Evolutionary conservation across 129 eudicot species (phyloP), one percentile per base, ranked within the genome.

Genomic region (carrot (Daucus carota)): DNA sequence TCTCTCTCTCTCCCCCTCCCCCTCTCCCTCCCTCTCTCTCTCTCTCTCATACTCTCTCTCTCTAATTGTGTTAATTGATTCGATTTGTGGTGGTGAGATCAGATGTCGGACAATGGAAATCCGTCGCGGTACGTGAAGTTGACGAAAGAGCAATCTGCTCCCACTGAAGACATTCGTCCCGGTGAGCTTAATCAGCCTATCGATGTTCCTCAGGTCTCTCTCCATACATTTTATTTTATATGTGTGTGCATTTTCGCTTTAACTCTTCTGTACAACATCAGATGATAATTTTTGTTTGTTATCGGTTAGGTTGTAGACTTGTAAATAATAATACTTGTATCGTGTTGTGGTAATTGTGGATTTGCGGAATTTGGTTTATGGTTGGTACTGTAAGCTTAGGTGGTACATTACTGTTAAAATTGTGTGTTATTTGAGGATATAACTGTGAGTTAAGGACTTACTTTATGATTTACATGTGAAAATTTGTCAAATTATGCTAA

Each of bases 181-280:
- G 97, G 97, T 36, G 97, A 92, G 83, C 97, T 92, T 65, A 92
- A 92, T 86, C 97, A 87, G 81, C 96, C 97, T 8, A 89, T 92
- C 43, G 90, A 90, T 78, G 90, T 88, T 69, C 93, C 96, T 74
- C 97, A 92, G 93, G 97, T 92, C 41, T 76, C 22, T 76, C 24
- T 82, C 38, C 20, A 5, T 22, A 6, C 57, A 18, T 17, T 20
- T 20, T 20, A 10, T 40, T 4, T 9, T 50, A 17, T 48, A 15
- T 34, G 6, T 22, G 1, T 32, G n/a, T 73, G 44, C 42, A 32
- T 73, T 73, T 73, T 31, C 4, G 15, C 48, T 29, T 47, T 1
- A 28, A 47, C 12, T 29, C 15, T 31, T 13, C 48, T 31, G 26
- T 32, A 47, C 44, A 32, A 3, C 29, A 63, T 63, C 29, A 63